phyloP scores from a whole-genome alignment of 1,284 basidiomycete species.

The Ustilago sp. region DNA sequence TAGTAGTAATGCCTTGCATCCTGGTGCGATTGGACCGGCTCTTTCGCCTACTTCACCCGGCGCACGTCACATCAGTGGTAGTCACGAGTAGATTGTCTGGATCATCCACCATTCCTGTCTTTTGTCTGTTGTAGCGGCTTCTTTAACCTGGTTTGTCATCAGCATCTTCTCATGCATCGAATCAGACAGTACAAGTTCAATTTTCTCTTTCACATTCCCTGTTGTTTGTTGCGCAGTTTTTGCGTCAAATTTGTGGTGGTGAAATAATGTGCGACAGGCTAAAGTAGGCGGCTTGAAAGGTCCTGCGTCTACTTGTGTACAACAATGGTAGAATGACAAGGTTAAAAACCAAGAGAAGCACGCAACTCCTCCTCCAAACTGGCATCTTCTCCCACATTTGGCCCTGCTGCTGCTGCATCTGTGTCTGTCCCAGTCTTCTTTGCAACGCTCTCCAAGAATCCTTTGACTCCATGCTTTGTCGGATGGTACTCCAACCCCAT shows the following conservation, averaged over 20 bases:
- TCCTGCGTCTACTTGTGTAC: not conserved
- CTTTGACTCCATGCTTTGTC: slow-evolving; percentile 23
- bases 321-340: not conserved
- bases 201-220: not conserved
- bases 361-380: slow-evolving; percentile 59
- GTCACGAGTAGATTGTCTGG: slow-evolving; percentile 27
- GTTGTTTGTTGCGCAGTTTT: no score
- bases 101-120: not conserved
- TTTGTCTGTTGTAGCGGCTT: slow-evolving; percentile 4
- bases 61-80: slow-evolving; percentile 33
- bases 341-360: slow-evolving; percentile 55
- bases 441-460: slow-evolving; percentile 29
- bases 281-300: not conserved
- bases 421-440: slow-evolving; percentile 16
- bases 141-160: not conserved
- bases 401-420: not conserved
- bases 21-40: slow-evolving; percentile 43
- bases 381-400: not conserved
- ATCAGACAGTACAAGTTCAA: slow-evolving; percentile 16
- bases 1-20: slow-evolving; percentile 34
- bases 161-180: slow-evolving; percentile 13
- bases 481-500: slow-evolving; percentile 27
- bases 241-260: no score
- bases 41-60: slow-evolving; percentile 47
- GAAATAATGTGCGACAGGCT: not conserved